These are phyloP conservation scores for Castanea crenata DNA, from an alignment of 306 rosid species.

Conservation along the genomic window DNA sequence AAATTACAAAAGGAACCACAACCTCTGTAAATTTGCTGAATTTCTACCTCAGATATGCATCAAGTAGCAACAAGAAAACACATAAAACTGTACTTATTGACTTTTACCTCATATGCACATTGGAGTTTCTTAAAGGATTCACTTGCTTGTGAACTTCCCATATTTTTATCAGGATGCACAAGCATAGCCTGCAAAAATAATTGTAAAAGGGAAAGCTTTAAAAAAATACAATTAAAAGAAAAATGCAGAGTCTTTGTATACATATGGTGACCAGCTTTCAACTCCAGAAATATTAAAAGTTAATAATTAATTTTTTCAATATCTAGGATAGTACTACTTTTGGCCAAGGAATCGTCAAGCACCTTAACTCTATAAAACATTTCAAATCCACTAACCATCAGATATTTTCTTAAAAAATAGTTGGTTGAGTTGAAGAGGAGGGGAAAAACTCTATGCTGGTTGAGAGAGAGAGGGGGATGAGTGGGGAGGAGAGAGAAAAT, in stretches of 20 bases:
- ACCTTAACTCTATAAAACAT: not conserved
- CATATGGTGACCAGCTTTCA: too few species aligned
- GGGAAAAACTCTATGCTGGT: not conserved
- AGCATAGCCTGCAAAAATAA: constrained; percentile 76
- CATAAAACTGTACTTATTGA: constrained; percentile 1
- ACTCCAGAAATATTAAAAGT: not conserved
- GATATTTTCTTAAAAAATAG: not conserved
- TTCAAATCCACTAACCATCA: not conserved
- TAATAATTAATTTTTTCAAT: not conserved
- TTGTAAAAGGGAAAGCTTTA: not conserved
- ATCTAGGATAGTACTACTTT: not conserved
- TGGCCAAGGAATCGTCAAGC: not conserved
- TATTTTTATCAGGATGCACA: constrained; percentile 98
- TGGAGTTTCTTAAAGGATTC: constrained; percentile 94
- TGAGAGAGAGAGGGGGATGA: not conserved
- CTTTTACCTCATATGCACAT: constrained; percentile 90
- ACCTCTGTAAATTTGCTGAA: constrained; percentile 2
- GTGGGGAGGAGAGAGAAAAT: not conserved
- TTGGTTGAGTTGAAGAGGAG: not conserved
- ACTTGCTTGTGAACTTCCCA: constrained; percentile 87
- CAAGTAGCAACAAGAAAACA: constrained; percentile 17
- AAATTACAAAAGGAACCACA: constrained; percentile 4
- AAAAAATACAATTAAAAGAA: not conserved
- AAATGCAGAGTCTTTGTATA: not conserved
- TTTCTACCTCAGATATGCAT: constrained; percentile 11